Evolutionary conservation across 2,329 filamentous ascomycete genomes (phyloP).

Genomic region (Huntiella savannae): DNA sequence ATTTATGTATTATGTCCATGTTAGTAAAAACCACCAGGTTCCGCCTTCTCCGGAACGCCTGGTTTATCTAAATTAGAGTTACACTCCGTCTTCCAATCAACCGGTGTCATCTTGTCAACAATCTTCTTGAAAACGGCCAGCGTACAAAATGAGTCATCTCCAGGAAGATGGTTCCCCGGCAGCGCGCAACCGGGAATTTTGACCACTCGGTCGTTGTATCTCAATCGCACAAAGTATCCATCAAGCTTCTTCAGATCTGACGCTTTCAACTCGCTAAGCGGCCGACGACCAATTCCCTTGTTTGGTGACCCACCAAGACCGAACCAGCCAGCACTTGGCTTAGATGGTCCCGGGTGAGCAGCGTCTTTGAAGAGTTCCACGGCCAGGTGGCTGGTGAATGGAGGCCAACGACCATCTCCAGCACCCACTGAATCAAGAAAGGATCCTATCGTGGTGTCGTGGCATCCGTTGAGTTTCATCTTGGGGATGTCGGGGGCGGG

Average conservation of each 20-base stretch:
- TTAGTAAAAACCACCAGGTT: constrained; percentile 30
- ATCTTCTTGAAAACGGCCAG: constrained; percentile 81
- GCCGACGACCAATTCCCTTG: constrained; percentile 2
- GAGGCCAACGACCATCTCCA: constrained; percentile 66
- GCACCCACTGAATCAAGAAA: constrained; percentile 62
- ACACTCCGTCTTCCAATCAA: constrained; percentile 48
- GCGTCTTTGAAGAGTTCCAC: constrained; percentile 59
- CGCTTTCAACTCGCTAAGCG: constrained; percentile 31
- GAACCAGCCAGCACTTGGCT: neutral
- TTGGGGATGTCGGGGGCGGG: constrained; percentile 19
- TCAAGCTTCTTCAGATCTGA: constrained; percentile 41
- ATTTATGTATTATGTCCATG: neutral
- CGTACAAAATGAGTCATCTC: constrained; percentile 80
- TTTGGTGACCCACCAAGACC: neutral
- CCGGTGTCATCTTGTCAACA: constrained; percentile 75
- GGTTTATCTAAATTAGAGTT: constrained; percentile 25
- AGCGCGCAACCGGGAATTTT: constrained; percentile 63
- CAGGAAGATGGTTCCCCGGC: constrained; percentile 63
- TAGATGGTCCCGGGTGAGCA: constrained; percentile 1
- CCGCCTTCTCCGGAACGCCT: constrained; percentile 27
- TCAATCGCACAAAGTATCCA: constrained; percentile 70
- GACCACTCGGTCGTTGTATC: constrained; percentile 78
- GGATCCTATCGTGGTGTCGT: constrained; percentile 81
- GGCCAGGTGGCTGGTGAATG: constrained; percentile 81
- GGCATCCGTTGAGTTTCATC: constrained; percentile 68